A percentile compares a stretch with the other conserved stretches of the same genome.
phyloP scores from a whole-genome alignment of 495 filamentous ascomycete species.

The Aspergillus mulundensis region DNA sequence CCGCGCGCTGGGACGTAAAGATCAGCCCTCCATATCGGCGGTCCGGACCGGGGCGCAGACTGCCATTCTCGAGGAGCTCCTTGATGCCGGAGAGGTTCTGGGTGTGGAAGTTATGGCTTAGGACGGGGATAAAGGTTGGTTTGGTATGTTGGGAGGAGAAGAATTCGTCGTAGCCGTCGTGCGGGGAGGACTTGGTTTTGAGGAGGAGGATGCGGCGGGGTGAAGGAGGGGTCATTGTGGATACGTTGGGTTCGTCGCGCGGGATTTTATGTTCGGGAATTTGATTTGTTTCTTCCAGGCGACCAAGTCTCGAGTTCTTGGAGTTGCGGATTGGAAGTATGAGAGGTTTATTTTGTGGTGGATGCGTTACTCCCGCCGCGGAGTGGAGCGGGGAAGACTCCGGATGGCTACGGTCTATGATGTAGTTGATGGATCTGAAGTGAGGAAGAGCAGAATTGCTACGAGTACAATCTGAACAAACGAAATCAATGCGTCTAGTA shows the following conservation, averaged over 20 bases:
- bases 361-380: background rate
- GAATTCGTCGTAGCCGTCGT: conserved; percentile 73
- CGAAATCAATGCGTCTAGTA: conserved; percentile 36
- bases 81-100: conserved; percentile 44
- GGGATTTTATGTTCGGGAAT: background rate
- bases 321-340: background rate
- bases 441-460: background rate
- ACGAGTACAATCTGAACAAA: conserved; percentile 19
- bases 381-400: background rate
- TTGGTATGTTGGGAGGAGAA: conserved; percentile 49
- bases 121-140: conserved; percentile 77
- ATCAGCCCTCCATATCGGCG: conserved; percentile 74
- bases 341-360: background rate
- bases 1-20: conserved; percentile 91
- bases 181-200: conserved; percentile 77
- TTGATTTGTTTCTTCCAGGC: background rate
- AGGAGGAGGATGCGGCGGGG: conserved; percentile 60
- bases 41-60: conserved; percentile 18
- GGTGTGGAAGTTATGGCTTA: conserved; percentile 63
- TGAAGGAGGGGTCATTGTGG: background rate
- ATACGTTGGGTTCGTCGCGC: background rate
- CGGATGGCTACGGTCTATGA: background rate
- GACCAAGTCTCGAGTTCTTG: background rate
- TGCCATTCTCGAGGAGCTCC: conserved; percentile 33
- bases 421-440: background rate